phyloP scores from a whole-genome alignment of 768 basidiomycete genomes.

The Amanita inopinata region DNA sequence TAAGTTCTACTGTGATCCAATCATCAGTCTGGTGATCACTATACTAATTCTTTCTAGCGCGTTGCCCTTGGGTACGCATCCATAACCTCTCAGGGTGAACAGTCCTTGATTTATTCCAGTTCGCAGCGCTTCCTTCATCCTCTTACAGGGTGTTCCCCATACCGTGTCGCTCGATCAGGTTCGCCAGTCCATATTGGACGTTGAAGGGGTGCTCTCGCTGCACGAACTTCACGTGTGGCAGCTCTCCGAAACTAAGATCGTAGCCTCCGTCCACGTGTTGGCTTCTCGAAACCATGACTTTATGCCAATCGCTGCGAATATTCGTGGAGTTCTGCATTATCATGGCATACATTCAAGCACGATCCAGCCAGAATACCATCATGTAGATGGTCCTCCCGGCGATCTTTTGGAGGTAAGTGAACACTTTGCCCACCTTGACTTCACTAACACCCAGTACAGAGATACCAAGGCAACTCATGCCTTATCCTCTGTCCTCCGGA shows the following conservation, averaged over 20 bases:
- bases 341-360: slow-evolving; percentile 94
- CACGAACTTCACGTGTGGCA: slow-evolving; percentile 99
- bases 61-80: slow-evolving; percentile 69
- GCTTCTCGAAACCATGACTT: slow-evolving; percentile 78
- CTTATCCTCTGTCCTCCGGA: slow-evolving; percentile 66
- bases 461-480: slow-evolving; percentile 46
- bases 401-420: slow-evolving; percentile 39
- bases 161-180: slow-evolving; percentile 88
- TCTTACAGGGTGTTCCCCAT: slow-evolving; percentile 89
- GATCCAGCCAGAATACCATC: slow-evolving; percentile 80
- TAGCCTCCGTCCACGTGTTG: slow-evolving; percentile 93
- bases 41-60: slow-evolving; percentile 95
- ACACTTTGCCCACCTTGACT: neutral
- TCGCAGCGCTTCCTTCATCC: slow-evolving; percentile 86
- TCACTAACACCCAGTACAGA: slow-evolving; percentile 22
- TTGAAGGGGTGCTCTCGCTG: slow-evolving; percentile 78
- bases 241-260: slow-evolving; percentile 87
- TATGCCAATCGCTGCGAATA: slow-evolving; percentile 80
- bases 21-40: slow-evolving; percentile 90
- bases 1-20: slow-evolving; percentile 89
- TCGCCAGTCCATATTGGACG: slow-evolving; percentile 65
- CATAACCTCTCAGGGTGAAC: slow-evolving; percentile 1
- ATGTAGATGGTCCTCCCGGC: slow-evolving; percentile 29
- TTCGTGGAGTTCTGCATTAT: slow-evolving; percentile 76
- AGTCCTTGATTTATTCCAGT: slow-evolving; percentile 32